A percentile compares a stretch with the other conserved stretches of the same genome.
These are phyloP conservation scores for Glonium stellatum DNA, from an alignment of 495 filamentous ascomycete species.

Conservation along the genomic window DNA sequence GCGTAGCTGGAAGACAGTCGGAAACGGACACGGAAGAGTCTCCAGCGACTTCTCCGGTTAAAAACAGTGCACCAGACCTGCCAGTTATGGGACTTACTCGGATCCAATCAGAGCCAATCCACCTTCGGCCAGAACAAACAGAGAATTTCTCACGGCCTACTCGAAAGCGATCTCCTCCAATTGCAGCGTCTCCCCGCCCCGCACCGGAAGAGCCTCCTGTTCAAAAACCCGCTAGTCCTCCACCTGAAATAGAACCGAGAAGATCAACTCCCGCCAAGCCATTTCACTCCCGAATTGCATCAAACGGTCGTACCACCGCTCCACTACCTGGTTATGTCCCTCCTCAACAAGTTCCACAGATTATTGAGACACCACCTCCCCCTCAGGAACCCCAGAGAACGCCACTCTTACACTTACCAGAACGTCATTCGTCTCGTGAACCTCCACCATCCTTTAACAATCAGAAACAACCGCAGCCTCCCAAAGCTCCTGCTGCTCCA, in stretches of 20 bases:
- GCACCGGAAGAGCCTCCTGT: constrained; percentile 12
- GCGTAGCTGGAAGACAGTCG: constrained; percentile 50
- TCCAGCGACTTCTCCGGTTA: constrained; percentile 42
- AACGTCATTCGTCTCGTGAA: constrained; percentile 34
- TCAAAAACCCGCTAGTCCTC: constrained; percentile 3
- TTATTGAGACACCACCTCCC: constrained; percentile 38
- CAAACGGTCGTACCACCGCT: constrained; percentile 38
- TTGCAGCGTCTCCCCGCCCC: background rate
- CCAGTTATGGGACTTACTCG: constrained; percentile 53
- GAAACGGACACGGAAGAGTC: constrained; percentile 55
- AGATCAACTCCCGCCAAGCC: constrained; percentile 22
- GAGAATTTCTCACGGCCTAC: constrained; percentile 33
- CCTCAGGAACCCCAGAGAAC: constrained; percentile 25
- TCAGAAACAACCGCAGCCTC: constrained; percentile 3
- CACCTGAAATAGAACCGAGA: constrained; percentile 11
- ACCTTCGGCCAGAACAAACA: constrained; percentile 29
- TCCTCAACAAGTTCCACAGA: constrained; percentile 31
- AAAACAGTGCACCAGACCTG: constrained; percentile 26
- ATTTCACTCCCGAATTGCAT: constrained; percentile 39
- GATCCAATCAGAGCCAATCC: constrained; percentile 70
- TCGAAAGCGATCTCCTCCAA: constrained; percentile 21
- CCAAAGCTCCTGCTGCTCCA: constrained; percentile 8
- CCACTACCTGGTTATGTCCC: constrained; percentile 35
- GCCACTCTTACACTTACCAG: constrained; percentile 26
- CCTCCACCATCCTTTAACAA: constrained; percentile 10